Evolutionary conservation across 1,139 yeast genomes (phyloP).

Genomic region (Taphrina sp.): DNA sequence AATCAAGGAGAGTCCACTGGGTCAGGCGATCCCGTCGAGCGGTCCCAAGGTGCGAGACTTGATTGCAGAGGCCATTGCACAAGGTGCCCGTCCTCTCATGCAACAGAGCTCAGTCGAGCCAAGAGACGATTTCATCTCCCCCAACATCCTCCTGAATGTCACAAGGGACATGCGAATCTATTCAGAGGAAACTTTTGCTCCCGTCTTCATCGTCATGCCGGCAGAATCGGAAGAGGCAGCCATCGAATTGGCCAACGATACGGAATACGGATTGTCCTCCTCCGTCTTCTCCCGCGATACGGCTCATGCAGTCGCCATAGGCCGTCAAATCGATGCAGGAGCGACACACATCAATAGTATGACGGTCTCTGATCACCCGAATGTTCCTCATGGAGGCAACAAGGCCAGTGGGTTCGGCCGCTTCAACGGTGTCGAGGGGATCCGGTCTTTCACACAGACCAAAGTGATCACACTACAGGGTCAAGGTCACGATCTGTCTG

Average conservation of each 20-base stretch:
- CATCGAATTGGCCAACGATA: constrained; percentile 44
- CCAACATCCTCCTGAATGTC: constrained; percentile 48
- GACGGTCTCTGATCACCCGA: constrained; percentile 54
- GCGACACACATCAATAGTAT: constrained; percentile 53
- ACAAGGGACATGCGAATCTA: constrained; percentile 46
- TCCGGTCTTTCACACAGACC: constrained; percentile 5
- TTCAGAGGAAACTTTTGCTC: constrained; percentile 76
- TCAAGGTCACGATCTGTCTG: background rate
- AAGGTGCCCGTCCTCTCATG: constrained; percentile 48
- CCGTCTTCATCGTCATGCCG: constrained; percentile 48
- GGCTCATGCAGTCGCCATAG: constrained; percentile 56
- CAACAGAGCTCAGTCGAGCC: constrained; percentile 37
- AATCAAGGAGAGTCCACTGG: constrained; percentile 56
- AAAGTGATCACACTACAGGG: constrained; percentile 6
- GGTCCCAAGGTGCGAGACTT: constrained; percentile 43
- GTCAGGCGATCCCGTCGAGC: background rate
- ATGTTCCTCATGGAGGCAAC: constrained; percentile 58
- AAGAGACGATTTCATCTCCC: constrained; percentile 38
- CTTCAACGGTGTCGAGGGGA: constrained; percentile 47
- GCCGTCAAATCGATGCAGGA: constrained; percentile 74
- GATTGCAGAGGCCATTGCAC: constrained; percentile 48
- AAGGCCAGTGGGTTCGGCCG: constrained; percentile 55
- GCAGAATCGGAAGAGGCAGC: constrained; percentile 48
- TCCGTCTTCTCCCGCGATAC: constrained; percentile 56
- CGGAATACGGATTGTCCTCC: constrained; percentile 54